phyloP scores from a whole-genome alignment of 2,329 filamentous ascomycete species.

The Ramichloridium luteum region DNA sequence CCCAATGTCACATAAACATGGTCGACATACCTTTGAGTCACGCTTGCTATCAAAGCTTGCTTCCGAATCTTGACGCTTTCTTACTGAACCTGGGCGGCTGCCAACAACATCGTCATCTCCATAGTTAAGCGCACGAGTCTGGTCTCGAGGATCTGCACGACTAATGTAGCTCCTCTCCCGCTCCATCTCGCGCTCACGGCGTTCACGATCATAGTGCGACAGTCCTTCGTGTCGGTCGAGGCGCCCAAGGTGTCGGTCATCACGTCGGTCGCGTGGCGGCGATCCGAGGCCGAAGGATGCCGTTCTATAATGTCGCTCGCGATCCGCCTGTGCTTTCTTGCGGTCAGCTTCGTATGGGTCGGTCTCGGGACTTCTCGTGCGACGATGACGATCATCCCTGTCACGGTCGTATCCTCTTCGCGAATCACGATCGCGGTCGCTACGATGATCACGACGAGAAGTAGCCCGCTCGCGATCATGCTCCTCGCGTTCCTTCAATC shows the following conservation, averaged over 20 bases:
- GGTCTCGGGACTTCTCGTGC: conserved; percentile 66
- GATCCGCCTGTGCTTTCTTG: conserved; percentile 82
- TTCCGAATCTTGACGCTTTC: conserved; percentile 58
- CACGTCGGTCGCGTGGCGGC: conserved; percentile 22
- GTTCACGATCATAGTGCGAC: conserved; percentile 70
- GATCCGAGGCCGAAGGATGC: conserved; percentile 30
- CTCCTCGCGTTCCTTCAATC: conserved; percentile 76
- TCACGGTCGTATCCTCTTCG: conserved; percentile 23
- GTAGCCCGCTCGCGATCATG: conserved; percentile 39
- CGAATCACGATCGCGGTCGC: conserved; percentile 5
- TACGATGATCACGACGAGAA: conserved; percentile 4
- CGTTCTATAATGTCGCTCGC: conserved; percentile 87
- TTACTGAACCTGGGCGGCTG: conserved; percentile 42
- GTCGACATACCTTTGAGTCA: conserved; percentile 30
- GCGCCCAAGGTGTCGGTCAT: conserved; percentile 14
- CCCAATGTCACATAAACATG: conserved; percentile 4
- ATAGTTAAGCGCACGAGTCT: conserved; percentile 82
- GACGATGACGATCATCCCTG: conserved; percentile 37
- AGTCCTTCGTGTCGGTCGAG: conserved; percentile 32
- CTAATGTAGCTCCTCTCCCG: conserved; percentile 74
- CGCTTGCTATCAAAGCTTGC: conserved; percentile 30
- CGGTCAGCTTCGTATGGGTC: conserved; percentile 94
- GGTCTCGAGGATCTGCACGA: conserved; percentile 67
- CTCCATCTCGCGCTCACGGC: conserved; percentile 78
- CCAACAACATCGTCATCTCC: conserved; percentile 51